These are phyloP conservation scores for Reticulascus tulasneorum DNA, from an alignment of 2,329 filamentous ascomycete genomes.

Conservation along the genomic window DNA sequence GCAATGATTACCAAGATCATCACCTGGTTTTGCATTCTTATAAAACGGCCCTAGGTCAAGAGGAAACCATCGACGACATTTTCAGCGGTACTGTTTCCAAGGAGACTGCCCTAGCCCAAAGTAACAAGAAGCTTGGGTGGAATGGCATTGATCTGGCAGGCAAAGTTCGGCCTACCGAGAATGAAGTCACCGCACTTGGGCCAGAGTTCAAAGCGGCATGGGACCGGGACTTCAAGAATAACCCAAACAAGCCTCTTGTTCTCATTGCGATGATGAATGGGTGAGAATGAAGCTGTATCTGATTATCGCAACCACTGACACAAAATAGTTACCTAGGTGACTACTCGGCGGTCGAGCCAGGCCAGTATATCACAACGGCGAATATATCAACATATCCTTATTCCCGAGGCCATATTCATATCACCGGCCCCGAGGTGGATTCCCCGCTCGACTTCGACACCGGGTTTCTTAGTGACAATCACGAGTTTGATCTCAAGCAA, in stretches of 20 bases:
- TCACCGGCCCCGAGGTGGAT: constrained; percentile 31
- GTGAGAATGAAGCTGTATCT: constrained; percentile 13
- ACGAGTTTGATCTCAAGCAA: constrained; percentile 54
- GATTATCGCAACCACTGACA: not conserved
- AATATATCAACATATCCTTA: constrained; percentile 56
- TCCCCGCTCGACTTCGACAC: constrained; percentile 45
- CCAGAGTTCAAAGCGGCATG: constrained; percentile 46
- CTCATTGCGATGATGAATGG: constrained; percentile 16
- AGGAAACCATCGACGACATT: constrained; percentile 38
- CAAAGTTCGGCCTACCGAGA: constrained; percentile 50
- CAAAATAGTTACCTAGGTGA: constrained; percentile 21
- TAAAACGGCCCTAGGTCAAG: constrained; percentile 36
- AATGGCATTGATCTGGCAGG: constrained; percentile 49
- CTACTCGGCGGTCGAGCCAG: constrained; percentile 29
- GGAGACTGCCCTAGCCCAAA: constrained; percentile 16
- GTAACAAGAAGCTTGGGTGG: constrained; percentile 42
- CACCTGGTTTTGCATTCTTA: constrained; percentile 49
- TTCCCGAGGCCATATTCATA: constrained; percentile 56
- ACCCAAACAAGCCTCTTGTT: constrained; percentile 20
- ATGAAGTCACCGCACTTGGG: constrained; percentile 46
- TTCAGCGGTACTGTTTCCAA: constrained; percentile 16
- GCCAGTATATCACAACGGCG: constrained; percentile 47
- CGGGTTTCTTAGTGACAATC: constrained; percentile 44
- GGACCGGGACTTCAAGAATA: constrained; percentile 43
- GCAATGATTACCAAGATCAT: constrained; percentile 42